Evolutionary conservation across 345 rosid species (phyloP).

Genomic region (Excoecaria cochinchinensis): DNA sequence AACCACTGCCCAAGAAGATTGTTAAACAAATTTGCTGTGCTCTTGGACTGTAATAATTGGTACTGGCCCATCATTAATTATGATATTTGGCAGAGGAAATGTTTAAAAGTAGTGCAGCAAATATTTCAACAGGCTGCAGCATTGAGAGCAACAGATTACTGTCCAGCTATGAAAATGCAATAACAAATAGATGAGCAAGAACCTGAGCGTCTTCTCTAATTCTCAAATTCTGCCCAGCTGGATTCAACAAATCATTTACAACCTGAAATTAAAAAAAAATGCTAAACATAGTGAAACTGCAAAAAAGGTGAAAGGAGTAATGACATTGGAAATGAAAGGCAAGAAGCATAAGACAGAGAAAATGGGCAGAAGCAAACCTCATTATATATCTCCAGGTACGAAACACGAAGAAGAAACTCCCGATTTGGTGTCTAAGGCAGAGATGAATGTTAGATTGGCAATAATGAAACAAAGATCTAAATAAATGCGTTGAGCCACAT

Average conservation of each 20-base stretch:
- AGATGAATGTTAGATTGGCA: slow-evolving; percentile 21
- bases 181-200: slow-evolving; percentile 14
- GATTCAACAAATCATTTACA: slow-evolving; percentile 92
- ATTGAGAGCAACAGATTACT: background rate
- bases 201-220: slow-evolving; percentile 99
- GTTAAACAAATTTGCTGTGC: background rate
- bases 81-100: background rate
- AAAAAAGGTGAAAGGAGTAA: slow-evolving; percentile 19
- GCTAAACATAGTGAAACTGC: slow-evolving; percentile 19
- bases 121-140: background rate
- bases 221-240: slow-evolving; percentile 94
- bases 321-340: slow-evolving; percentile 11
- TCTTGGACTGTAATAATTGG: background rate
- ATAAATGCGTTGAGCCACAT: slow-evolving; percentile 9
- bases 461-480: slow-evolving; percentile 13
- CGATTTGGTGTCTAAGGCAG: slow-evolving; percentile 77
- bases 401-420: slow-evolving; percentile 94
- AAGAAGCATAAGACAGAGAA: slow-evolving; percentile 9
- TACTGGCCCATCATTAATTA: background rate
- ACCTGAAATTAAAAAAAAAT: slow-evolving; percentile 53
- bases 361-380: slow-evolving; percentile 60
- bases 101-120: background rate
- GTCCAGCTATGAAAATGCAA: slow-evolving; percentile 7
- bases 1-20: background rate
- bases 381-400: slow-evolving; percentile 95